Conservation (phyloP, 495 filamentous ascomycete species). For the Aspergillus nidulans region DNA sequence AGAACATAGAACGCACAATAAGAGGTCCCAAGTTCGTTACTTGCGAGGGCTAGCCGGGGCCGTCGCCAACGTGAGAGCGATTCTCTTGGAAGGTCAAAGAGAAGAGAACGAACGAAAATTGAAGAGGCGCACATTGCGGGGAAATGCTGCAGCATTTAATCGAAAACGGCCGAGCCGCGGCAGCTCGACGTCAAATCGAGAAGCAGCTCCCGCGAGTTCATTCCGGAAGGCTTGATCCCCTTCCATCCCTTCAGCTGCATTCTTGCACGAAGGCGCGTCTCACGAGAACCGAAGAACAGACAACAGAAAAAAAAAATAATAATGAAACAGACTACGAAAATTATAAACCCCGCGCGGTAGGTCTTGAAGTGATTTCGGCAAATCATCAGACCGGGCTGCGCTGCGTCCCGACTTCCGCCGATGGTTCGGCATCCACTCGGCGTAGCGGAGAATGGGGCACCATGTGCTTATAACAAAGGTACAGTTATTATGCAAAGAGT, state of each 20-base stretch:
- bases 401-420: constrained; percentile 28
- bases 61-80: neutral
- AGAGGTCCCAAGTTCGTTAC: too few species aligned
- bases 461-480: neutral
- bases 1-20: too few species aligned
- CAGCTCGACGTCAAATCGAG: neutral
- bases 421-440: constrained; percentile 16
- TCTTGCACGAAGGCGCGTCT: neutral
- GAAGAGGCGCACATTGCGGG: neutral
- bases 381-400: constrained; percentile 20
- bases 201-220: neutral
- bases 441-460: neutral
- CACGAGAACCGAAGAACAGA: neutral
- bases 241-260: neutral
- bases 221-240: neutral
- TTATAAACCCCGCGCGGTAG: neutral
- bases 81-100: neutral
- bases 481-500: too few species aligned
- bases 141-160: neutral
- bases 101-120: neutral
- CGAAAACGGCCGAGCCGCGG: constrained; percentile 3
- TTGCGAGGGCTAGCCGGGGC: too few species aligned
- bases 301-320: constrained; percentile 14
- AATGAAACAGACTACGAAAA: neutral
- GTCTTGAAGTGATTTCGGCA: constrained; percentile 5